phyloP scores from a whole-genome alignment of 495 filamentous ascomycete species.

The Podospora fimiseda region DNA sequence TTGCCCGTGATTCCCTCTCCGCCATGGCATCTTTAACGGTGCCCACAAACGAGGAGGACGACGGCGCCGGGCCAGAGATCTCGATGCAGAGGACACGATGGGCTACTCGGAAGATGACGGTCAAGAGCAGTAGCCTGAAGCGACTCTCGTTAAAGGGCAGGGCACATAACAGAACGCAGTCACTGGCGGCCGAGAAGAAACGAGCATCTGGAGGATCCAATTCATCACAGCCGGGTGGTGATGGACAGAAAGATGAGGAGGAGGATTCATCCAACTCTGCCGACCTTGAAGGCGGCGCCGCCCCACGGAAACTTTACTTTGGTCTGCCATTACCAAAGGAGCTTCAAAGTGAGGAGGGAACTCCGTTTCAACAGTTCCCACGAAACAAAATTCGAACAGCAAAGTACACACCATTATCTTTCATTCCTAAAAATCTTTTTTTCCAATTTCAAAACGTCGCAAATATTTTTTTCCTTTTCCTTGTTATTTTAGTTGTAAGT shows the following conservation, averaged over 20 bases:
- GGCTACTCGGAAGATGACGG: slow-evolving; percentile 80
- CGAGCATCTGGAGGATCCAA: slow-evolving; percentile 52
- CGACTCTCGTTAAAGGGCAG: slow-evolving; percentile 78
- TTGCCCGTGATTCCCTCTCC: slow-evolving; percentile 39
- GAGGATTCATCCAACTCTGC: slow-evolving; percentile 31
- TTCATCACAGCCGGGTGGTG: slow-evolving; percentile 37
- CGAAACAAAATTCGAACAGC: slow-evolving; percentile 97
- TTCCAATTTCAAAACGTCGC: slow-evolving; percentile 98
- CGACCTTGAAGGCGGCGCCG: slow-evolving; percentile 29
- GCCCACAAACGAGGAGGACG: slow-evolving; percentile 37
- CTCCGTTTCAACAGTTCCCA: slow-evolving; percentile 60
- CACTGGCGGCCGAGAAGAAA: slow-evolving; percentile 61
- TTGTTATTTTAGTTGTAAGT: slow-evolving; percentile 89
- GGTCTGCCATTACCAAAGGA: slow-evolving; percentile 72
- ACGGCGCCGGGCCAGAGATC: slow-evolving; percentile 40
- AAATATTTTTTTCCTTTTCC: slow-evolving; percentile 96
- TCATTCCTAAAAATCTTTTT: slow-evolving; percentile 96
- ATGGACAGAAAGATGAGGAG: slow-evolving; percentile 30
- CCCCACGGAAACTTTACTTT: slow-evolving; percentile 62
- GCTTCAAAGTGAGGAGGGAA: slow-evolving; percentile 78
- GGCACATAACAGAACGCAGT: slow-evolving; percentile 51
- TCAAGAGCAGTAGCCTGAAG: slow-evolving; percentile 68
- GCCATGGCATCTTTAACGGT: slow-evolving; percentile 34
- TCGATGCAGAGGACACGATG: slow-evolving; percentile 66
- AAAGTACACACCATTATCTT: slow-evolving; percentile 93